Conservation (phyloP, 176 grass and related monocot genomes). For the Dactylis glomerata region DNA sequence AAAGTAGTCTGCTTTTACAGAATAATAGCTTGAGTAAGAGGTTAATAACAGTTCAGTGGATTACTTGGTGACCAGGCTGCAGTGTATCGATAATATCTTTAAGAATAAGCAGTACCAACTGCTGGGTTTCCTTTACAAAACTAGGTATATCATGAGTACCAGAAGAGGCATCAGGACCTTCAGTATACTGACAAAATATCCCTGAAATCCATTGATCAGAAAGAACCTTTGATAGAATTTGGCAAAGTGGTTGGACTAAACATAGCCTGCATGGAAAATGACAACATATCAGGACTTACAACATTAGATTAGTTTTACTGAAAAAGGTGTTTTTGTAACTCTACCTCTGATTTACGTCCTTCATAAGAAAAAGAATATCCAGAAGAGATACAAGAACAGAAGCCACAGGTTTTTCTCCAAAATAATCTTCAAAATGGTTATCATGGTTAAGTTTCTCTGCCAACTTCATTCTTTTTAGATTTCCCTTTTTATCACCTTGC, state of each 20-base stretch:
- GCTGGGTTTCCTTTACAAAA: slow-evolving; percentile 61
- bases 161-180: slow-evolving; percentile 32
- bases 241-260: slow-evolving; percentile 73
- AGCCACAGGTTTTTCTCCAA: slow-evolving; percentile 47
- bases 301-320: background rate
- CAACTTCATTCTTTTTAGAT: slow-evolving; percentile 61
- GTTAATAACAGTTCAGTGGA: slow-evolving; percentile 15
- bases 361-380: slow-evolving; percentile 79
- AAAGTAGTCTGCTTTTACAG: background rate
- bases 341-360: slow-evolving; percentile 78
- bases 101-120: slow-evolving; percentile 67
- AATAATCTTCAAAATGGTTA: slow-evolving; percentile 44
- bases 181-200: slow-evolving; percentile 40
- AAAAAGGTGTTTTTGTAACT: background rate
- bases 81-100: slow-evolving; percentile 91
- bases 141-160: slow-evolving; percentile 37
- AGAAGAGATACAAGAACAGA: slow-evolving; percentile 72
- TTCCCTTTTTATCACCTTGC: slow-evolving; percentile 25
- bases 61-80: slow-evolving; percentile 45
- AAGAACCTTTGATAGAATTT: slow-evolving; percentile 66
- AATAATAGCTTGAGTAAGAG: background rate
- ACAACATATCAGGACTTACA: background rate
- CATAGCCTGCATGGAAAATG: slow-evolving; percentile 35
- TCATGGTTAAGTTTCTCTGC: slow-evolving; percentile 34
- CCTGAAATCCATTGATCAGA: slow-evolving; percentile 48